A percentile compares a stretch with the other conserved stretches of the same genome.
Evolutionary conservation across 208 protist species (phyloP).

Genomic region (Wallacemonas sp.): DNA sequence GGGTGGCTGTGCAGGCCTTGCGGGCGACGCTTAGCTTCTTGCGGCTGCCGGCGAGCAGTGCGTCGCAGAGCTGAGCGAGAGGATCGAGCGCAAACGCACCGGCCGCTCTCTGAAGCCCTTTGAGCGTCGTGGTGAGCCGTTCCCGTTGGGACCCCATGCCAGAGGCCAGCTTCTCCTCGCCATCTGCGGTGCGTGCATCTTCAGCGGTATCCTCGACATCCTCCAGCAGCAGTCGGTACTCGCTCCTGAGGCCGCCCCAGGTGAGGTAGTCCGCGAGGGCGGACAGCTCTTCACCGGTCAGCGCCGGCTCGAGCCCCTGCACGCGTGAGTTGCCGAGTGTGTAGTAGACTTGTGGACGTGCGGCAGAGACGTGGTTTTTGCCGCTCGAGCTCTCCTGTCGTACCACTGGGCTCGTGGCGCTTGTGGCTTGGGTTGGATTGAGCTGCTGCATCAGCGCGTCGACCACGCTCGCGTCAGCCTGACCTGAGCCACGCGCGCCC

Average conservation of each 20-base stretch:
- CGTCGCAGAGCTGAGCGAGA: constrained; percentile 45
- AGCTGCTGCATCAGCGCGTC: constrained; percentile 31
- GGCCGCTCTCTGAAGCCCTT: constrained; percentile 34
- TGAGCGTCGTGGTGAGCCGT: constrained; percentile 24
- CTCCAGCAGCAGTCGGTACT: constrained; percentile 51
- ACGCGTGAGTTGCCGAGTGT: constrained; percentile 68
- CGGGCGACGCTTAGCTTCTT: constrained; percentile 34
- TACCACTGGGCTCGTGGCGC: background rate
- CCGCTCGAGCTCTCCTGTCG: background rate
- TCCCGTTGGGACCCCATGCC: constrained; percentile 7
- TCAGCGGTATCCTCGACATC: constrained; percentile 24
- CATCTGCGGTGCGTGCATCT: constrained; percentile 6
- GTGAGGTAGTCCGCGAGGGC: constrained; percentile 69
- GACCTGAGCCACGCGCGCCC: background rate
- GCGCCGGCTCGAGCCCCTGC: constrained; percentile 42
- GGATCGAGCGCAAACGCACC: constrained; percentile 45
- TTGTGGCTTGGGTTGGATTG: too few relatives aligned
- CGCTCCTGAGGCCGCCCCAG: constrained; percentile 56
- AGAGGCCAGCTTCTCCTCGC: background rate
- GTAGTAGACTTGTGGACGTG: constrained; percentile 42
- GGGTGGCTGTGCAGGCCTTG: constrained; percentile 28
- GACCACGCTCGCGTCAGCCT: constrained; percentile 13
- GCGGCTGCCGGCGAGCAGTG: constrained; percentile 34
- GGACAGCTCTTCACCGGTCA: constrained; percentile 53
- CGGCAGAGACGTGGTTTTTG: background rate